Base-by-base conservation (phyloP, 768 basidiomycete genomes). In the Tricholomella constricta region DNA sequence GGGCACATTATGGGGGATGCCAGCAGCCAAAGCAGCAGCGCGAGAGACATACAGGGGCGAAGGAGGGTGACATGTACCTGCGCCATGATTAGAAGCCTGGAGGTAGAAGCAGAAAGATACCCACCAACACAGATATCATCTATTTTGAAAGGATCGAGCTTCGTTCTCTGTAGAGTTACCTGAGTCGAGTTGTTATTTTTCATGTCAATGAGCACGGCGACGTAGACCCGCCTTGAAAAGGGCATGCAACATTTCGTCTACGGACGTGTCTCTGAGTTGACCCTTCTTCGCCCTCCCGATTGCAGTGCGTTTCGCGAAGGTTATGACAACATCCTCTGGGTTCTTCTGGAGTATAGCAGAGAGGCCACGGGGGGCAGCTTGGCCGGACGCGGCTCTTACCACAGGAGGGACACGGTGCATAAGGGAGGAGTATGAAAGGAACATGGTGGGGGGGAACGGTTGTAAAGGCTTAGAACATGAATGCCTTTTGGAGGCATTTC, bases 21-120 rank as follows among this genome's bases (percentile, higher is more conserved):
- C 94, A 23, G 94, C 92, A 29, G 90, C 84, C 36, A 96, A 78
- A 4, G 91, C 90, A 25, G 94, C 92, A 41, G 92, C 90, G 27
- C 94, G 78, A 8, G 94, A 93, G 37, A 91, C 75, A 66, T 88
- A 94, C 55, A 85, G 78, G 20, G 89, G 89, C 0, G 88, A 91
- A 9, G 88, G 88, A 22, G 87, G 85, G 67, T 92, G 90, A 56
- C 90, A 94, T 38, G 85, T 92, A 52, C 86, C 91, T 91, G 46
- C 7, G 31, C 26, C 12, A 22, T 53, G 40, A 32, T 31, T 43
- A 48, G 35, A 41, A 29, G 45, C 14, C 31, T 25, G 22, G 31
- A 11, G 38, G 9, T 17, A 8, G 23, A 23, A 32, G 29, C 10
- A 29, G 12, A 42, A 14, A n/a, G n/a, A 22, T 45, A 63, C 82